Conservation (phyloP, 164 flowering plant species). For the Tetracentron sinense region DNA sequence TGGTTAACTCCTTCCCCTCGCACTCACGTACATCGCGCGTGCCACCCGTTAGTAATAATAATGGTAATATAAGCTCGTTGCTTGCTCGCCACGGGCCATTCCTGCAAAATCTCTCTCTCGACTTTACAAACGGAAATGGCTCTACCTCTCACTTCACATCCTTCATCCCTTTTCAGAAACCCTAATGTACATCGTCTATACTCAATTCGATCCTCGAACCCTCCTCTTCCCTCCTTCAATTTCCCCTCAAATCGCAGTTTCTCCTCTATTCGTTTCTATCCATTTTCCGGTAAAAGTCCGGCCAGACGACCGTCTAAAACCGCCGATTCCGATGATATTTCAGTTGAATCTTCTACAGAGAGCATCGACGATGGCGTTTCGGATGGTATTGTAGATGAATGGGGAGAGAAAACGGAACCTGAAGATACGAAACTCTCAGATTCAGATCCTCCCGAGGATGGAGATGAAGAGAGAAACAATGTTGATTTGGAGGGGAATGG, state of each 20-base stretch:
- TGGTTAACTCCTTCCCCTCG: too few species aligned
- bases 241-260: slow-evolving; percentile 13
- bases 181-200: slow-evolving; percentile 10
- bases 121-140: slow-evolving; percentile 32
- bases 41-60: too few species aligned
- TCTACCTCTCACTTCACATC: slow-evolving; percentile 16
- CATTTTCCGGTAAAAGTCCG: background rate
- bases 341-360: background rate
- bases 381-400: slow-evolving; percentile 43
- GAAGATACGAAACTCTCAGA: slow-evolving; percentile 38
- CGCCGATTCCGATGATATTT: slow-evolving; percentile 2
- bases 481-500: slow-evolving; percentile 23
- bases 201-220: slow-evolving; percentile 6
- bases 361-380: slow-evolving; percentile 8
- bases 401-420: slow-evolving; percentile 67
- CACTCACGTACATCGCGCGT: too few species aligned
- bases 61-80: too few species aligned
- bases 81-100: too few species aligned
- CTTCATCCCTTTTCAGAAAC: slow-evolving; percentile 15
- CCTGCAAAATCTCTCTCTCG: too few species aligned
- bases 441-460: slow-evolving; percentile 61
- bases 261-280: slow-evolving; percentile 12
- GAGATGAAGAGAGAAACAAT: slow-evolving; percentile 44
- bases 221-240: slow-evolving; percentile 6
- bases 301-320: background rate